A percentile compares a stretch with the other conserved stretches of the same genome.
Conservation (phyloP, 768 basidiomycete species). For the Suillus placidus region DNA sequence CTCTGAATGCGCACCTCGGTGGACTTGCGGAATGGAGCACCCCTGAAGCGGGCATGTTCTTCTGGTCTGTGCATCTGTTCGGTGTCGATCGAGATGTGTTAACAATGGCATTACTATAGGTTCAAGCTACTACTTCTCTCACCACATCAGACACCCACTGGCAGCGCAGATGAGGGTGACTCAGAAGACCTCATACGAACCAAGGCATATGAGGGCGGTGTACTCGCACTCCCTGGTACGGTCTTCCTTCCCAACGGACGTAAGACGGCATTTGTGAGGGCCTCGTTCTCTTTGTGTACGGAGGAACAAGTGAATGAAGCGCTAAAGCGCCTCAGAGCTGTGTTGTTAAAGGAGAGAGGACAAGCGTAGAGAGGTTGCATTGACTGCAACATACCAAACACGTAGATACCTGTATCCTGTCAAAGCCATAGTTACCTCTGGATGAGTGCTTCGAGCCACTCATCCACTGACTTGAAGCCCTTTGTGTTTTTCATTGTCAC, state of each 20-base stretch:
- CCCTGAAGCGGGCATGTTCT: constrained; percentile 87
- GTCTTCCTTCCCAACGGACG: constrained; percentile 76
- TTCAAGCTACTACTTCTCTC: constrained; percentile 65
- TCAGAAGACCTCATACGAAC: constrained; percentile 72
- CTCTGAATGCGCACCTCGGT: constrained; percentile 74
- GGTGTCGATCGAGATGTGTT: constrained; percentile 16
- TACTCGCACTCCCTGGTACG: constrained; percentile 87
- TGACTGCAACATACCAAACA: background rate
- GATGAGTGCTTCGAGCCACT: background rate
- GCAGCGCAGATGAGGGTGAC: constrained; percentile 52
- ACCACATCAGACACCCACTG: constrained; percentile 24
- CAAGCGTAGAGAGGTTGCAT: background rate
- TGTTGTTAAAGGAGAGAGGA: constrained; percentile 34
- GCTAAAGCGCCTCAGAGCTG: constrained; percentile 57
- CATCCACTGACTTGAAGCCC: too few species aligned
- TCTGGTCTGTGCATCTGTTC: constrained; percentile 58
- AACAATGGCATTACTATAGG: constrained; percentile 42
- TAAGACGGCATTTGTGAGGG: constrained; percentile 76
- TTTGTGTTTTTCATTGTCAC: constrained; percentile 4
- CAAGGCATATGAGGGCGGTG: constrained; percentile 76
- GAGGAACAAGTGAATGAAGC: constrained; percentile 77
- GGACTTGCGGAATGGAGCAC: constrained; percentile 74
- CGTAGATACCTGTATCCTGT: background rate
- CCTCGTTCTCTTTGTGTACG: constrained; percentile 73
- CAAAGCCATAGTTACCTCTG: background rate